These are phyloP conservation scores for Amanita pallidorosea DNA, from an alignment of 768 basidiomycete species.

Conservation along the genomic window DNA sequence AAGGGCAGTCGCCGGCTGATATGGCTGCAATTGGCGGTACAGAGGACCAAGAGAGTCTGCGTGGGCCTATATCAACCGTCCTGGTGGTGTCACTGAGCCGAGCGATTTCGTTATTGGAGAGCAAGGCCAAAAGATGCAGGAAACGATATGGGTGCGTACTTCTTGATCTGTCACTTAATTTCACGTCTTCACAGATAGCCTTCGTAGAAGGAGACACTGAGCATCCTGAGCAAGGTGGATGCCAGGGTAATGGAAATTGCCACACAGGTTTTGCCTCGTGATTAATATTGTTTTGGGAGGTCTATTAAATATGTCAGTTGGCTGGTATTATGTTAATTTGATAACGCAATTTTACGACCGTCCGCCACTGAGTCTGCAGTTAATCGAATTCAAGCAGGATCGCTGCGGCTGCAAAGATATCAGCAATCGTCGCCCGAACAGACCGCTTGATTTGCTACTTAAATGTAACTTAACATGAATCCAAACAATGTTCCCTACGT, in stretches of 20 bases:
- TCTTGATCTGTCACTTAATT: neutral
- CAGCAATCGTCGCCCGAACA: too few species aligned
- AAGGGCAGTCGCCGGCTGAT: slow-evolving; percentile 23
- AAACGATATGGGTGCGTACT: slow-evolving; percentile 23
- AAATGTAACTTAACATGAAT: too few species aligned
- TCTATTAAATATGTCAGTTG: too few species aligned
- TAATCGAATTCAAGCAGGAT: too few species aligned
- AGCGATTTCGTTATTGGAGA: slow-evolving; percentile 23
- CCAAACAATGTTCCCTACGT: too few species aligned
- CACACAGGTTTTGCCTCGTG: neutral
- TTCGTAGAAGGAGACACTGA: slow-evolving; percentile 1
- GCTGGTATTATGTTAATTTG: too few species aligned
- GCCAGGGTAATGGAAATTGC: neutral
- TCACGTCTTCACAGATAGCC: neutral
- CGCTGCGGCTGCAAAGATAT: too few species aligned
- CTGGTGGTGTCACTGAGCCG: slow-evolving; percentile 17
- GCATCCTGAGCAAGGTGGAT: slow-evolving; percentile 5
- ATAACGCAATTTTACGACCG: too few species aligned
- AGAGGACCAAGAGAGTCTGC: slow-evolving; percentile 14
- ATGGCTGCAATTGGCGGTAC: slow-evolving; percentile 21
- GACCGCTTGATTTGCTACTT: too few species aligned
- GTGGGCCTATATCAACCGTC: slow-evolving; percentile 19
- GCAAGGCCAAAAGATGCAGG: slow-evolving; percentile 17
- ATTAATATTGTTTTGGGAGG: too few species aligned
- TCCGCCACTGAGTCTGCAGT: too few species aligned